Evolutionary conservation across 306 rosid species (phyloP), one percentile per base, ranked within the genome.

Genomic region (Dryas drummondii): DNA sequence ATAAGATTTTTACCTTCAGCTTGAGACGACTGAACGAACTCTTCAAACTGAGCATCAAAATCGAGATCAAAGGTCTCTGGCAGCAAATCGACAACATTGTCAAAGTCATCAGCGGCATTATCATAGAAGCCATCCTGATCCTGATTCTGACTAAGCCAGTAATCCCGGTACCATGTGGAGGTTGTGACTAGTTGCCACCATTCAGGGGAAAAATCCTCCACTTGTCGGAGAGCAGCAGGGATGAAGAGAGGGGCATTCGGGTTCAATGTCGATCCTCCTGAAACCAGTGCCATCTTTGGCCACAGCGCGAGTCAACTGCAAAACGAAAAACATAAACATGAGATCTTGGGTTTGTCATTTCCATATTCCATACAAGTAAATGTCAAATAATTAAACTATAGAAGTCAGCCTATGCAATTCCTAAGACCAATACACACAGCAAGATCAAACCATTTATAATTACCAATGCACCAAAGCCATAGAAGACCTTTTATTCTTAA

Each of bases 171-270:
- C 98, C 98, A 93, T 16, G 90, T 86, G 1, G 87, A 81, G 44
- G 97, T 91, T 45, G 93, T 93, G 22, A 93, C 89, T 82, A 91
- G 74, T 70, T 91, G 91, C 96, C 98, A 93, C 98, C 98, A 91
- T 80, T 93, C 96, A 0, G 97, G 93, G 60, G 98, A 91, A 68
- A 93, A 93, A 86, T 93, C 98, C 81, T 93, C 98, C 85, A 93
- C 97, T 79, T 79, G 89, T 52, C 89, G 94, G 11, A 89, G 87
- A 3, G 92, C 96, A 45, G 96, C 88, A 0, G 97, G 98, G 69
- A 93, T 72, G 75, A 85, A 93, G 49, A 87, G 96, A 11, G 98
- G 96, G 15, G 98, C 98, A 52, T 91, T 79, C 1, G 97, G 98
- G 79, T 93, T 93, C 79, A 93, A 79, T 22, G 90, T 66, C 42